phyloP scores from a whole-genome alignment of 2,329 filamentous ascomycete genomes.

The Colletotrichum magnum region DNA sequence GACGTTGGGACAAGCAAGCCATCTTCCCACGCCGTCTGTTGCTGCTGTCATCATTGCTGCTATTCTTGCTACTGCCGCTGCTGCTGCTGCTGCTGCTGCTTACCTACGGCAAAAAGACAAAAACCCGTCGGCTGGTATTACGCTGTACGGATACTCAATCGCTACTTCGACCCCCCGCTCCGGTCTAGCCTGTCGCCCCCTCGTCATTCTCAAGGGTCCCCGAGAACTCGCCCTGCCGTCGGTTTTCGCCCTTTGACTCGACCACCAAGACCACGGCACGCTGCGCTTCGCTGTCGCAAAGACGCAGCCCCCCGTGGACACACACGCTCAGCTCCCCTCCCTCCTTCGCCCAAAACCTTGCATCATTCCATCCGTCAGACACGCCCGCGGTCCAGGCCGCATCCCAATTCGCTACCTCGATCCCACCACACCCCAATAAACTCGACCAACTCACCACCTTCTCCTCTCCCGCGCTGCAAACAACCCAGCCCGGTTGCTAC shows the following conservation, averaged over 20 bases:
- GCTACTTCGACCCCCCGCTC: conserved; percentile 14
- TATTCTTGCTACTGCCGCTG: no score
- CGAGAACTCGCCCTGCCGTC: conserved; percentile 33
- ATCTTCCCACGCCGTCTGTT: no score
- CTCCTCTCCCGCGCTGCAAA: conserved; percentile 18
- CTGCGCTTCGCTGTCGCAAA: background rate
- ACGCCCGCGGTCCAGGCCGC: conserved; percentile 28
- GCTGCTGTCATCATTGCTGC: no score
- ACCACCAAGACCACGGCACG: background rate
- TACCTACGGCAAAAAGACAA: background rate
- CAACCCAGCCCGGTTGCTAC: conserved; percentile 18
- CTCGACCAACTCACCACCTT: conserved; percentile 5
- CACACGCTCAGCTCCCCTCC: conserved; percentile 22
- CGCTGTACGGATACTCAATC: conserved; percentile 11
- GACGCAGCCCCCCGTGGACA: background rate
- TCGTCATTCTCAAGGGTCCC: conserved; percentile 37
- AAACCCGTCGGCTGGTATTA: background rate
- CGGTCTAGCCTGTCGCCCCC: conserved; percentile 33
- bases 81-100: no score
- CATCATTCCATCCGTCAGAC: conserved; percentile 34
- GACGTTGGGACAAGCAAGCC: no score
- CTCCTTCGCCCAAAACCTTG: conserved; percentile 31
- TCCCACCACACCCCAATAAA: conserved; percentile 7
- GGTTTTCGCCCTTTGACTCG: conserved; percentile 34
- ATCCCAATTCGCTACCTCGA: conserved; percentile 19